Base-by-base conservation (phyloP, 495 filamentous ascomycete species). In the Hypoxylon trugodes region DNA sequence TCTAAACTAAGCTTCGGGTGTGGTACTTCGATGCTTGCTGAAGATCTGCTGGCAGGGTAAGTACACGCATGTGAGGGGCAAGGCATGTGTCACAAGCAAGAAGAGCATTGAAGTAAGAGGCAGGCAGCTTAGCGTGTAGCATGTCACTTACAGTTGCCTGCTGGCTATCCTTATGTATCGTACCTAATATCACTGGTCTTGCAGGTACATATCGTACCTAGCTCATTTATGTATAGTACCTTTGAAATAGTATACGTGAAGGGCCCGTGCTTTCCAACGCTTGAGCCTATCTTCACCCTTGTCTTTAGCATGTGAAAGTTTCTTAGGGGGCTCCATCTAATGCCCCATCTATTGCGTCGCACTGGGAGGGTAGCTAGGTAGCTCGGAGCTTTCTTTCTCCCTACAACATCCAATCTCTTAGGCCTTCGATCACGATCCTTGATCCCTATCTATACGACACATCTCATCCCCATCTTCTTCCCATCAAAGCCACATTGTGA, bases 271-370 rank as follows among this genome's bases (percentile, higher is more conserved):
- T n/a, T n/a, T n/a, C n/a, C n/a, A n/a, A n/a, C n/a, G n/a, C n/a
- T n/a, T n/a, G n/a, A n/a, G n/a, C 30, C 47, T 40, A 50, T 54
- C 48, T 54, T 1, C 12, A 60, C 41, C 65, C 65, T 40, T 68
- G 68, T 62, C 46, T 55, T 54, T 60, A 36, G 41, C 69, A 71
- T 71, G 69, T 71, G 69, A 71, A 66, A 69, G 49, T 58, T 30
- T 42, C 25, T 30, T 35, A 46, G 21, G 38, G 2, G 10, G 32
- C 16, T 10, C 24, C 22, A 26, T 25, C 16, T 21, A 13, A 42
- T n/a, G n/a, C 2, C 16, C 21, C 18, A 46, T 26, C 42, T n/a
- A 13, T 16, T 28, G 8, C n/a, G 24, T 21, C 16, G 21, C 41
- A n/a, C 42, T 16, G 13, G 8, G 33, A 33, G n/a, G n/a, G n/a